phyloP scores from a whole-genome alignment of 306 rosid genomes.

The Clitoria ternatea region DNA sequence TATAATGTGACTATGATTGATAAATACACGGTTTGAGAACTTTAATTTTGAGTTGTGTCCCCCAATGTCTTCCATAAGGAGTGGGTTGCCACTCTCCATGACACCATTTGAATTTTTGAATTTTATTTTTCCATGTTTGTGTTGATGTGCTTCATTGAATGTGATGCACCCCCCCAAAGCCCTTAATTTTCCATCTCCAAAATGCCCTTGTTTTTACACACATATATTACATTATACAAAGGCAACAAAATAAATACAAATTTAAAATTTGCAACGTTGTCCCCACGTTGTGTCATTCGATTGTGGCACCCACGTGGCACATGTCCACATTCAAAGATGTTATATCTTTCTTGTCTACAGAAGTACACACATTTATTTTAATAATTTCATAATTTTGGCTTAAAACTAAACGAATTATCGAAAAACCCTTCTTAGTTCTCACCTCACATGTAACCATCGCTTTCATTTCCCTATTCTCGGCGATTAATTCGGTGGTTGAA shows the following conservation, averaged over 20 bases:
- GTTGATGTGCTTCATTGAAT: constrained; percentile 18
- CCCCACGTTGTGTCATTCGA: constrained; percentile 35
- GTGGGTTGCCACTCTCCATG: constrained; percentile 40
- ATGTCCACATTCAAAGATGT: constrained; percentile 20
- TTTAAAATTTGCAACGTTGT: constrained; percentile 11
- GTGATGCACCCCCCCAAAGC: neutral
- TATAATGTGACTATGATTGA: constrained; percentile 9
- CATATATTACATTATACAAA: neutral
- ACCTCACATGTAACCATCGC: constrained; percentile 45
- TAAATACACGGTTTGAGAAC: constrained; percentile 18
- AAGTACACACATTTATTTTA: neutral
- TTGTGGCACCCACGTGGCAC: constrained; percentile 46
- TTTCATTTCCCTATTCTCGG: constrained; percentile 44
- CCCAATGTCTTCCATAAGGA: constrained; percentile 21
- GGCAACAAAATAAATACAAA: neutral
- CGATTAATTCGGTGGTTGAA: constrained; percentile 40
- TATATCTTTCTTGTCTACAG: neutral
- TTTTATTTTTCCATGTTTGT: neutral
- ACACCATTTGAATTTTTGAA: neutral
- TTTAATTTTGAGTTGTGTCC: constrained; percentile 12
- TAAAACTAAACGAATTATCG: neutral
- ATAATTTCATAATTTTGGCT: neutral
- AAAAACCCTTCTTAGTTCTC: neutral
- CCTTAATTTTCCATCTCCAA: neutral
- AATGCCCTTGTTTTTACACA: neutral